Conservation (phyloP, 2,329 filamentous ascomycete species). For the Taxawa tesnikishii region DNA sequence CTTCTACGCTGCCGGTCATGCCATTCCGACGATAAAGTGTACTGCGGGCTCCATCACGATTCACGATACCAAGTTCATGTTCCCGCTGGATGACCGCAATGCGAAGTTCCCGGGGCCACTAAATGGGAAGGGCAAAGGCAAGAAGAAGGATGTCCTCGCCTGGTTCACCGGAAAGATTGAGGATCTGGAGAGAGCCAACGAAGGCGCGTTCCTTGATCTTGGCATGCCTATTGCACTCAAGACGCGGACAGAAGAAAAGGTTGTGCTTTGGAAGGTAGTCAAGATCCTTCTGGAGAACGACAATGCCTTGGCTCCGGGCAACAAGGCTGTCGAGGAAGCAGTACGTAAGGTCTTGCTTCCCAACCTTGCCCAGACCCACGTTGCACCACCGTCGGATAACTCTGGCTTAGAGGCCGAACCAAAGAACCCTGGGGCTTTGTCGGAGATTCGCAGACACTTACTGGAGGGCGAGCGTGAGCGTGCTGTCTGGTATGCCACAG, state of each 20-base stretch:
- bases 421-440: constrained; percentile 55
- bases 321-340: constrained; percentile 56
- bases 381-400: constrained; percentile 10
- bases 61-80: constrained; percentile 60
- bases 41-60: constrained; percentile 72
- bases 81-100: constrained; percentile 59
- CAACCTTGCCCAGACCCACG: constrained; percentile 17
- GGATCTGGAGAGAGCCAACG: constrained; percentile 46
- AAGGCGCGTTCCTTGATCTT: constrained; percentile 35
- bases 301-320: constrained; percentile 66
- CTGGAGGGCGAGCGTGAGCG: constrained; percentile 76
- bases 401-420: constrained; percentile 43
- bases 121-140: constrained; percentile 77
- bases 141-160: constrained; percentile 81
- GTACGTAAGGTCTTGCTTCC: constrained; percentile 65
- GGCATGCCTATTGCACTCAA: constrained; percentile 45
- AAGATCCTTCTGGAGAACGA: constrained; percentile 76
- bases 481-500: constrained; percentile 85
- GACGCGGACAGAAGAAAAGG: constrained; percentile 65
- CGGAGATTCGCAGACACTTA: constrained; percentile 60
- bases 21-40: constrained; percentile 65
- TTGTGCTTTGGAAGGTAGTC: constrained; percentile 79
- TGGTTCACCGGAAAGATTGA: constrained; percentile 76
- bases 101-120: constrained; percentile 82
- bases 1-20: constrained; percentile 65